Conservation (phyloP, 768 basidiomycete genomes). For the Auricularia sp. region DNA sequence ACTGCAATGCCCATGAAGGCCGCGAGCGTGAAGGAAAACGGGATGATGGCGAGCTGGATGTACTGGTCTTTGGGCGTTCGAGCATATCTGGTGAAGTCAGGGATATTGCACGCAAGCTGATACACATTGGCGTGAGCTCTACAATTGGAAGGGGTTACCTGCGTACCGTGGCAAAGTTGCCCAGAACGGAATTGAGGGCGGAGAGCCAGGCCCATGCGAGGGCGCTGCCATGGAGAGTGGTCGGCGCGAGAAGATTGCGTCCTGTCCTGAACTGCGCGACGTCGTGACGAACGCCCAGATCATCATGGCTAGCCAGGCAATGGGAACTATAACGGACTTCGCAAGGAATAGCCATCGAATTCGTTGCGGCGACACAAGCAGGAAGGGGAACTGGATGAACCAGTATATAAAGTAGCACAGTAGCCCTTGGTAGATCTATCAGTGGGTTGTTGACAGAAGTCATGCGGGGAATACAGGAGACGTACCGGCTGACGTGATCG, state of each 20-base stretch:
- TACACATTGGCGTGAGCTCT: too few relatives aligned
- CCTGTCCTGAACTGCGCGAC: conserved; percentile 33
- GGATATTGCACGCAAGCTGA: conserved; percentile 42
- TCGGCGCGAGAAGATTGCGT: conserved; percentile 45
- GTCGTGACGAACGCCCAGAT: conserved; percentile 71
- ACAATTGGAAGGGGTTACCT: not conserved
- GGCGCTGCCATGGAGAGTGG: conserved; percentile 40
- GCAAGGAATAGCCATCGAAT: conserved; percentile 67
- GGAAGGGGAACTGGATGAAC: conserved; percentile 64
- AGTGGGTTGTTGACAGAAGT: too few relatives aligned
- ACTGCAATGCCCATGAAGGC: conserved; percentile 76
- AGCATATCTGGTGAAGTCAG: conserved; percentile 85
- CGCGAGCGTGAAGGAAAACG: conserved; percentile 62
- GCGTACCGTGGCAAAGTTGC: conserved; percentile 48
- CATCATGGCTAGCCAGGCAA: conserved; percentile 47
- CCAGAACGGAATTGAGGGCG: conserved; percentile 66
- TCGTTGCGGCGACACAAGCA: conserved; percentile 61
- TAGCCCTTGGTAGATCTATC: conserved; percentile 17
- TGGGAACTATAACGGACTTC: conserved; percentile 36
- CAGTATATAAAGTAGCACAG: conserved; percentile 71
- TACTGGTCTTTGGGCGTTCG: conserved; percentile 40
- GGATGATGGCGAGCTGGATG: conserved; percentile 66
- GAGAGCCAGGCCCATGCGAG: conserved; percentile 73
- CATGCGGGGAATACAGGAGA: too few relatives aligned
- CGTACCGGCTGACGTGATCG: conserved; percentile 48